phyloP scores from a whole-genome alignment of 768 basidiomycete genomes.

The Leucosporidium creatinivorum region DNA sequence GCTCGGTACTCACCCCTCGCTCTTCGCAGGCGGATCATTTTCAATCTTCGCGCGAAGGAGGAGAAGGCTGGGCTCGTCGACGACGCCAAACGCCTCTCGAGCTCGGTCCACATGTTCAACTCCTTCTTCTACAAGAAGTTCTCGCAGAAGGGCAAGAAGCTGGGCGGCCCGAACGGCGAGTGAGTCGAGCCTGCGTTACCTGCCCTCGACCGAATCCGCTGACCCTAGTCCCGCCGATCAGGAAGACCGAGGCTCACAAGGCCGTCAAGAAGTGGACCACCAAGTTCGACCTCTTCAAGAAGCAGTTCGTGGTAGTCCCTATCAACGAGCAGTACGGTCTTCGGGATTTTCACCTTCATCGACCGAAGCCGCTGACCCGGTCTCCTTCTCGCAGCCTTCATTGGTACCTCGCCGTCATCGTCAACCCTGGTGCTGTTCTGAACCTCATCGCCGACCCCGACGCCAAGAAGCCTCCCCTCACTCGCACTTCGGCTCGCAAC shows the following conservation, averaged over 20 bases:
- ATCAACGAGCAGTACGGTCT: constrained; percentile 87
- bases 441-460: neutral
- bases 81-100: constrained; percentile 19
- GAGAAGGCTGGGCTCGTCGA: constrained; percentile 44
- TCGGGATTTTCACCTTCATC: neutral
- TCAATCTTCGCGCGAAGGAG: constrained; percentile 48
- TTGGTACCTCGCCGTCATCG: constrained; percentile 95
- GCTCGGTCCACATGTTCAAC: constrained; percentile 78
- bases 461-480: neutral
- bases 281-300: constrained; percentile 76
- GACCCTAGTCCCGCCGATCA: neutral
- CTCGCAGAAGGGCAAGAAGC: constrained; percentile 48
- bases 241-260: constrained; percentile 48
- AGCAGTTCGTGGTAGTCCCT: constrained; percentile 87
- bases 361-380: neutral
- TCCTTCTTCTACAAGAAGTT: constrained; percentile 98
- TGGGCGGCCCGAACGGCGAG: neutral
- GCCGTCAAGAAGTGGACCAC: constrained; percentile 91
- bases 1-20: no score
- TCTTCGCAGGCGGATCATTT: constrained; percentile 62
- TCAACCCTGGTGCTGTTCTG: constrained; percentile 61
- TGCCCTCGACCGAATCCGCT: neutral
- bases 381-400: constrained; percentile 56
- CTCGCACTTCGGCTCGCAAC: no score
- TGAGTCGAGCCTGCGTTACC: neutral